Evolutionary conservation across 805 yeast species (phyloP).

Genomic region (Saccharomycodes ludwigii): DNA sequence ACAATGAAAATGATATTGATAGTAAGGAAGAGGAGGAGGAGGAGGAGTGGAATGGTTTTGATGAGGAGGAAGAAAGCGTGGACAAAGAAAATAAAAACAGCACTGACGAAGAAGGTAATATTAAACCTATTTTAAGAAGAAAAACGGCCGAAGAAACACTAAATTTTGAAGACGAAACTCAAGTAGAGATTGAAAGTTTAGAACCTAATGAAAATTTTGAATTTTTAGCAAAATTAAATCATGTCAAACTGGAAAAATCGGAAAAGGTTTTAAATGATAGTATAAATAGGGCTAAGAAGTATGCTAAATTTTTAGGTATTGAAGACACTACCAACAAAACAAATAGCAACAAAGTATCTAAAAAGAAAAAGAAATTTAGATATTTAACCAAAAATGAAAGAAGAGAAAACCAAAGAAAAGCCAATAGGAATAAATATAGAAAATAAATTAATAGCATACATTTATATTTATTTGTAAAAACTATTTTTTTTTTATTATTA

Average conservation of each 20-base stretch:
- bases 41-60: constrained; percentile 13
- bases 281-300: constrained; percentile 67
- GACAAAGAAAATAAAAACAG: constrained; percentile 26
- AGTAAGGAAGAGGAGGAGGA: constrained; percentile 9
- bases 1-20: constrained; percentile 11
- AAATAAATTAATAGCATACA: constrained; percentile 8
- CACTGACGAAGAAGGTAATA: constrained; percentile 15
- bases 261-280: constrained; percentile 62
- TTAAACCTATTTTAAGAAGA: constrained; percentile 23
- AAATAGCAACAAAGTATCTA: constrained; percentile 12
- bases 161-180: constrained; percentile 28
- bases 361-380: constrained; percentile 71
- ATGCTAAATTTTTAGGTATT: constrained; percentile 57
- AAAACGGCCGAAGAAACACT: constrained; percentile 14
- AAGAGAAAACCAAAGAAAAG: constrained; percentile 40
- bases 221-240: constrained; percentile 48
- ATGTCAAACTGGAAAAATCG: constrained; percentile 58
- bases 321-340: constrained; percentile 19
- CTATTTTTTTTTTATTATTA: constrained; percentile 1
- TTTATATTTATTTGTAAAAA: neutral
- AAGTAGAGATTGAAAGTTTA: constrained; percentile 37
- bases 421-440: constrained; percentile 26
- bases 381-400: constrained; percentile 77
- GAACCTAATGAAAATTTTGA: constrained; percentile 42
- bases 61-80: constrained; percentile 9